Evolutionary conservation across 2,329 filamentous ascomycete genomes (phyloP), one percentile per base, ranked within the genome.

Genomic region (Talaromyces rugulosus): DNA sequence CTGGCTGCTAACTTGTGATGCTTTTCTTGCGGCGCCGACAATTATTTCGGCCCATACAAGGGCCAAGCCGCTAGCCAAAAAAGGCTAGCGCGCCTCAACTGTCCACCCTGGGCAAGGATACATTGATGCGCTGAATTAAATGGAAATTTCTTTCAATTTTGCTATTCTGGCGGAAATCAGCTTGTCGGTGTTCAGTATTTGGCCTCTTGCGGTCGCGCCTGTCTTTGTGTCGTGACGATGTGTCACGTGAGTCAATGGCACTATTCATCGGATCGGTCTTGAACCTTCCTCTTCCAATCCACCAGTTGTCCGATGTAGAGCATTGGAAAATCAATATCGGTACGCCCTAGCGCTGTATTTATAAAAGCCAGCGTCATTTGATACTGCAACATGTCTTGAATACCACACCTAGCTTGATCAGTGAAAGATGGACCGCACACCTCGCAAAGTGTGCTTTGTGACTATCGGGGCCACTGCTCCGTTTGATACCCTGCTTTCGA

Each of bases 391-490:
- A 56, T 33, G 18, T 33, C 28, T 34, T 56, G 28, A 56, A 28
- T 14, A 56, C n/a, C 23, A 56, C 14, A 40, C 36, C 14, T 40
- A 1, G 3, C 54, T 31, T 33, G 14, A 53, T 30, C 28, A 53
- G 16, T 30, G 18, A 53, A 56, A 55, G 30, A 62, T 62, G 61
- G 51, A 53, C 27, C 52, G n/a, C 40, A 34, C n/a, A 59, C 59
- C 63, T 12, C 71, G 66, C 56, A 81, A 80, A 66, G 54, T 77
- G 59, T 95, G 91, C 73, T 90, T 99, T 67, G 89, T 97, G 60
- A 98, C 95, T 0, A 89, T 96, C 33, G 95, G 95, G 61, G 94
- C 95, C 5, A 99, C 94, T 0, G 92, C 93, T 16, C 85, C 89
- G 23, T 99, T 99, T 76, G 81, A 83, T 58, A 76, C 82, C 6